These are phyloP conservation scores for grape (Vitis vinifera) DNA, from an alignment of 164 flowering plant genomes.

Conservation along the genomic window ASM3070453v1 NC_081807.1:2752001-2752500, in stretches of 20 bases:
- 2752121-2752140: constrained; percentile 5
- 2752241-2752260: constrained; percentile 1
- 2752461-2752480: not conserved
- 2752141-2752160: not conserved
- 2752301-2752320: too few species aligned
- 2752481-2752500: constrained; percentile 50
- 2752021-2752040: constrained; percentile 45
- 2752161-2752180: not conserved
- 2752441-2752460: not conserved
- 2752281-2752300: not conserved
- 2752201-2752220: not conserved
- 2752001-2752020: constrained; percentile 35
- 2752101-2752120: constrained; percentile 30
- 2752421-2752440: too few species aligned
- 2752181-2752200: not conserved
- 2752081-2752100: constrained; percentile 39
- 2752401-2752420: too few species aligned
- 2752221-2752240: not conserved
- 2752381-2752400: too few species aligned
- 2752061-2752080: constrained; percentile 50
- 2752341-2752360: too few species aligned
- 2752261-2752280: not conserved
- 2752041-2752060: constrained; percentile 45
- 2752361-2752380: too few species aligned
- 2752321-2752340: too few species aligned